Evolutionary conservation across 345 rosid genomes (phyloP).

Genomic region (Eucalyptus sp.): DNA sequence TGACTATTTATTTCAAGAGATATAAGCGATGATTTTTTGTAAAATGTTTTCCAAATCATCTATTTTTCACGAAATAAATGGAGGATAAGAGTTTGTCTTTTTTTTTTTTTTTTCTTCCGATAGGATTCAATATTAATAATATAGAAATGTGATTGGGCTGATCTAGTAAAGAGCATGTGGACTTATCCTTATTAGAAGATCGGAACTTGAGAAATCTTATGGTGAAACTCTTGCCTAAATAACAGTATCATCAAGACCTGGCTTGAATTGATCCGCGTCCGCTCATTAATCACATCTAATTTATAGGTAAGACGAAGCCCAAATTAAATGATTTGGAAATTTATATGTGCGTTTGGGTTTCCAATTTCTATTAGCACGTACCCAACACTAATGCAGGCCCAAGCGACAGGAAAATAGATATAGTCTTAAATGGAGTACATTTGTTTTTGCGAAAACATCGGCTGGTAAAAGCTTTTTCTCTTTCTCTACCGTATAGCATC

Average conservation of each 20-base stretch:
- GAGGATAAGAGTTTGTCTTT: no score
- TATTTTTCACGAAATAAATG: no score
- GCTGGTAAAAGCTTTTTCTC: background rate
- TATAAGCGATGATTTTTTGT: no score
- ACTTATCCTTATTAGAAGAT: background rate
- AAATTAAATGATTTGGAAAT: background rate
- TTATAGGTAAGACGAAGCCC: background rate
- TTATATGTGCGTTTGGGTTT: background rate
- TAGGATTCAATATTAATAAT: background rate
- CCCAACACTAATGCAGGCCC: background rate
- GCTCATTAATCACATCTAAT: background rate
- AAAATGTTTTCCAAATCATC: no score
- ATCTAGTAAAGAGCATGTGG: background rate
- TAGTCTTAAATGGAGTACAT: background rate
- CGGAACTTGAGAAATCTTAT: background rate
- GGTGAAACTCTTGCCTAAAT: background rate
- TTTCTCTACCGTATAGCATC: background rate
- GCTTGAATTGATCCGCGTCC: background rate
- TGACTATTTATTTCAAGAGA: no score
- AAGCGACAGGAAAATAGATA: background rate
- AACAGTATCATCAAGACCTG: background rate
- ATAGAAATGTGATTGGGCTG: background rate
- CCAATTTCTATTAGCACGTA: background rate
- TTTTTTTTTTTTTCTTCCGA: background rate
- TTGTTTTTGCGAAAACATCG: background rate